A percentile compares a stretch with the other conserved stretches of the same genome.
Conservation (phyloP, 2,329 filamentous ascomycete species). For the Colletotrichum acutatum region DNA sequence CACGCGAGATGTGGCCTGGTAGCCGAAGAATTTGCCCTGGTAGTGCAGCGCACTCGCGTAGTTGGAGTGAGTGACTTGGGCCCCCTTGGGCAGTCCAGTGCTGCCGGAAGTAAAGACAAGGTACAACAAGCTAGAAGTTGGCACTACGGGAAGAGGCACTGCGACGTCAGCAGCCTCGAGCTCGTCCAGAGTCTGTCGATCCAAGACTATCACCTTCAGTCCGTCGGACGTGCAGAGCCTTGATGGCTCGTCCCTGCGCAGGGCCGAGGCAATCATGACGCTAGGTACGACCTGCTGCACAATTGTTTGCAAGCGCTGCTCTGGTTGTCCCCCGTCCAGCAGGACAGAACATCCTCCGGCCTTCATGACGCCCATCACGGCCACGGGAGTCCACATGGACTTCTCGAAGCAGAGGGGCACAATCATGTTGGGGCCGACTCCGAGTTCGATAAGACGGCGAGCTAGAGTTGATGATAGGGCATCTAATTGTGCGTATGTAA, state of each 20-base stretch:
- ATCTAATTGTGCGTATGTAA: not conserved
- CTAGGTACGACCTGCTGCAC: not conserved
- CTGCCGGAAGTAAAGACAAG: slow-evolving; percentile 68
- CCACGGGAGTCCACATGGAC: slow-evolving; percentile 44
- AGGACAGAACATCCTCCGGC: slow-evolving; percentile 47
- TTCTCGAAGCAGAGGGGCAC: slow-evolving; percentile 47
- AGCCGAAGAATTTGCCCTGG: not conserved
- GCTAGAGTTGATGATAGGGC: slow-evolving; percentile 28
- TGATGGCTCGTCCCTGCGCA: not conserved
- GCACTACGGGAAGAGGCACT: not conserved
- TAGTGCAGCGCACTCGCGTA: slow-evolving; percentile 39
- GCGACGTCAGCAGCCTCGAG: not conserved
- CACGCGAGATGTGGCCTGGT: not conserved
- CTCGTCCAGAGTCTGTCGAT: slow-evolving; percentile 19
- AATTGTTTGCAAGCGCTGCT: not conserved
- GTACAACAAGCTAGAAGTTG: slow-evolving; percentile 38
- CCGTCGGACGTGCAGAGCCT: not conserved
- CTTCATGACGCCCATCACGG: slow-evolving; percentile 43
- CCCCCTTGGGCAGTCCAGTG: slow-evolving; percentile 66
- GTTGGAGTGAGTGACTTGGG: slow-evolving; percentile 50
- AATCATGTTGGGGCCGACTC: slow-evolving; percentile 41
- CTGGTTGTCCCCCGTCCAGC: slow-evolving; percentile 40
- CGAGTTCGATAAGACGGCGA: slow-evolving; percentile 37
- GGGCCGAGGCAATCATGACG: slow-evolving; percentile 27
- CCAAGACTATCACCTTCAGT: not conserved